These are phyloP conservation scores for Saururus chinensis DNA, from an alignment of 164 flowering plant species.

Conservation along the genomic window DNA sequence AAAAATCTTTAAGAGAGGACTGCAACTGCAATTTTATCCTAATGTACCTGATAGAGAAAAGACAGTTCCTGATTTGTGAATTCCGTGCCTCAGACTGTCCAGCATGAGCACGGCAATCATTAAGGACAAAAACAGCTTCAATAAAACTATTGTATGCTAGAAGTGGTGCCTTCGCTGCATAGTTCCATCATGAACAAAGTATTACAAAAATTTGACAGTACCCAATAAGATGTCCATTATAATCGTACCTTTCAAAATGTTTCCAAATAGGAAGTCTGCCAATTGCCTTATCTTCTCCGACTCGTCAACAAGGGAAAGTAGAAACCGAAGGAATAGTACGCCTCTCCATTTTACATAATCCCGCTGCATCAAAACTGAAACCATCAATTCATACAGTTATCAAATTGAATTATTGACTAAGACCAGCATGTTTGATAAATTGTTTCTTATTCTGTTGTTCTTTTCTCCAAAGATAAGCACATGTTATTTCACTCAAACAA, in stretches of 20 bases:
- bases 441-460: too few species aligned
- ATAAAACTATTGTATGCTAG: constrained; percentile 97
- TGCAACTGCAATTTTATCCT: too few species aligned
- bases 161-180: constrained; percentile 91
- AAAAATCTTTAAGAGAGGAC: too few species aligned
- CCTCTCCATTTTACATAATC: constrained; percentile 99
- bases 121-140: constrained; percentile 84
- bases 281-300: constrained; percentile 82
- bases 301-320: constrained; percentile 82
- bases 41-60: constrained; percentile 65
- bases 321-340: constrained; percentile 84
- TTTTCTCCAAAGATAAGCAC: too few species aligned
- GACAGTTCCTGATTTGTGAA: constrained; percentile 30
- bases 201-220: not conserved
- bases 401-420: not conserved
- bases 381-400: not conserved
- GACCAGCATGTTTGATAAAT: too few species aligned
- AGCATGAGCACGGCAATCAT: constrained; percentile 64
- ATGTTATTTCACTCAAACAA: too few species aligned
- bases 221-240: not conserved
- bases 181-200: constrained; percentile 3
- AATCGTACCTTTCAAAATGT: constrained; percentile 68
- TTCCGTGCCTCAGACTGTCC: constrained; percentile 43
- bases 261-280: constrained; percentile 89
- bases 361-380: constrained; percentile 30